Evolutionary conservation across 164 flowering plant species (phyloP).

Genomic region (Cinnamomum micranthum): DNA sequence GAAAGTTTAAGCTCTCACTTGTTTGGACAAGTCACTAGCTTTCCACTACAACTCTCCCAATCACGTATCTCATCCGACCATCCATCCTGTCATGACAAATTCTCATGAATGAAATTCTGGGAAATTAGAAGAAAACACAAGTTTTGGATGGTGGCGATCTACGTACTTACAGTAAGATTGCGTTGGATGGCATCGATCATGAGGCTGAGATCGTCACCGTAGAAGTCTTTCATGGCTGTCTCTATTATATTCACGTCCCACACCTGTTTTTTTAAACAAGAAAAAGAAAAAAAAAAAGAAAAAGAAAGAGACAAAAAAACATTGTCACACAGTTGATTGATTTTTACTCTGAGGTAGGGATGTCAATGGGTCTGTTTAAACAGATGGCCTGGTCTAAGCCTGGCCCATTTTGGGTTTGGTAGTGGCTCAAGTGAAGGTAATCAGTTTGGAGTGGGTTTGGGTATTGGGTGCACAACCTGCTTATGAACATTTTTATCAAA

Average conservation of each 20-base stretch:
- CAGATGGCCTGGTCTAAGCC: no score
- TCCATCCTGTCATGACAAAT: not conserved
- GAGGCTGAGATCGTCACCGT: not conserved
- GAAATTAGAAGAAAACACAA: not conserved
- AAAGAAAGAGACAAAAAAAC: not conserved
- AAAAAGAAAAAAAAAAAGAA: not conserved
- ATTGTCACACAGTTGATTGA: not conserved
- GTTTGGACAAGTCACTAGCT: not conserved
- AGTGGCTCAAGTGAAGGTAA: no score
- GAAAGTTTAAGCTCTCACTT: constrained; percentile 1
- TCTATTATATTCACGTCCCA: constrained; percentile 7
- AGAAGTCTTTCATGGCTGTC: constrained; percentile 8
- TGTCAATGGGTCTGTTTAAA: no score
- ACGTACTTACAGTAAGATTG: constrained; percentile 1
- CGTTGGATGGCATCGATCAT: not conserved
- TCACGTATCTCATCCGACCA: constrained; percentile 7
- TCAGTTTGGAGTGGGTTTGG: no score
- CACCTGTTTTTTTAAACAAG: not conserved
- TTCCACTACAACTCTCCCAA: constrained; percentile 3
- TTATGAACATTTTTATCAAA: no score
- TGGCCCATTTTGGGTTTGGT: no score
- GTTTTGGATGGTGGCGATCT: not conserved
- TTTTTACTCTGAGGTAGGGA: not conserved
- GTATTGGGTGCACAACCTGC: no score
- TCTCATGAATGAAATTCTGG: not conserved